These are phyloP conservation scores for Kwoniella shivajii DNA, from an alignment of 1,284 basidiomycete genomes.

Conservation along the genomic window DNA sequence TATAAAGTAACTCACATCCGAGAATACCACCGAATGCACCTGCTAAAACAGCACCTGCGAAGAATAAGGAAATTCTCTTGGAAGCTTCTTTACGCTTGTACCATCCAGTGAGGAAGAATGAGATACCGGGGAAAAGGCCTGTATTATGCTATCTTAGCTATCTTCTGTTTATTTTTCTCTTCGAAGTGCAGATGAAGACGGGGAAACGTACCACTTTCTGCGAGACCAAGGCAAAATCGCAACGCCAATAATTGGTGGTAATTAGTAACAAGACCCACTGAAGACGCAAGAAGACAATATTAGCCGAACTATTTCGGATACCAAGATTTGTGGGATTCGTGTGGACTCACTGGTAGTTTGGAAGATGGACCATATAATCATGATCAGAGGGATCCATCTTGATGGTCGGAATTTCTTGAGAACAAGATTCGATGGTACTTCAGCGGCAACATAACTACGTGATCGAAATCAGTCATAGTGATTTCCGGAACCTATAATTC, in stretches of 20 bases:
- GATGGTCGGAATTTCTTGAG: constrained; percentile 54
- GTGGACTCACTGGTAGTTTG: constrained; percentile 49
- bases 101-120: constrained; percentile 55
- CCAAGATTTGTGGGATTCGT: neutral
- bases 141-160: neutral
- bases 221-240: constrained; percentile 52
- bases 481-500: neutral
- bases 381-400: constrained; percentile 52
- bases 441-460: constrained; percentile 54
- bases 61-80: constrained; percentile 56
- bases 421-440: constrained; percentile 56
- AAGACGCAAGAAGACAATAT: neutral
- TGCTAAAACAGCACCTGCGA: constrained; percentile 55
- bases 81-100: constrained; percentile 53
- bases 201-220: constrained; percentile 47
- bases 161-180: neutral
- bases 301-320: neutral
- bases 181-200: neutral
- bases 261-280: constrained; percentile 54
- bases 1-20: constrained; percentile 37
- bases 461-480: constrained; percentile 16
- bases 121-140: constrained; percentile 51
- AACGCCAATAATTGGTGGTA: constrained; percentile 52
- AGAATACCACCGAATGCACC: constrained; percentile 55
- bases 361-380: constrained; percentile 48